These are phyloP conservation scores for Puccinia horiana DNA, from an alignment of 1,284 basidiomycete genomes.

Conservation along the genomic window DNA sequence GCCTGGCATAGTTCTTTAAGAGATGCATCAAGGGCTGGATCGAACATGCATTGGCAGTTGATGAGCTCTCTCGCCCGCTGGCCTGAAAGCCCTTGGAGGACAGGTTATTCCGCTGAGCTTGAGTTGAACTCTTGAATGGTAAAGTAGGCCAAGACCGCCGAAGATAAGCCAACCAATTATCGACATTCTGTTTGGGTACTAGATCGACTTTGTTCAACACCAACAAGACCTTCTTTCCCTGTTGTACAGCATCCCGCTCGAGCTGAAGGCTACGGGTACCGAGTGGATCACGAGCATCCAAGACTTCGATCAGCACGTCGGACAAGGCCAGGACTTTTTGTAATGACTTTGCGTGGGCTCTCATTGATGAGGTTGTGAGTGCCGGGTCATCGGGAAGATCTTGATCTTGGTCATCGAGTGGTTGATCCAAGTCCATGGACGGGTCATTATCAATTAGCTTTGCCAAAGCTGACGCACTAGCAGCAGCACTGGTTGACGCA, in stretches of 20 bases:
- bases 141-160: slow-evolving; percentile 89
- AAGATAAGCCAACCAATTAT: slow-evolving; percentile 84
- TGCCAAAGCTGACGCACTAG: slow-evolving; percentile 38
- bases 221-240: slow-evolving; percentile 84
- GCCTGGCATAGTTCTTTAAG: slow-evolving; percentile 79
- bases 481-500: slow-evolving; percentile 13
- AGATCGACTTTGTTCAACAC: slow-evolving; percentile 93
- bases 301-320: slow-evolving; percentile 84
- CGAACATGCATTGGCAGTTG: slow-evolving; percentile 73
- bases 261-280: slow-evolving; percentile 82
- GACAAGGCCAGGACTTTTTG: slow-evolving; percentile 90
- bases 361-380: slow-evolving; percentile 51
- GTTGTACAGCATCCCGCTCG: slow-evolving; percentile 81
- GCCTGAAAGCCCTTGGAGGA: slow-evolving; percentile 28
- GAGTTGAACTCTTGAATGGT: slow-evolving; percentile 85
- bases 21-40: slow-evolving; percentile 71
- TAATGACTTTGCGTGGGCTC: slow-evolving; percentile 63
- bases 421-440: slow-evolving; percentile 30
- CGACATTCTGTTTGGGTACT: slow-evolving; percentile 82
- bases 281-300: slow-evolving; percentile 89
- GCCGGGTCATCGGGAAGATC: slow-evolving; percentile 17
- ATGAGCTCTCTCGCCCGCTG: slow-evolving; percentile 56
- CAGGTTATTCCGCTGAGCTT: slow-evolving; percentile 75
- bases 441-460: slow-evolving; percentile 1
- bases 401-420: background rate